These are phyloP conservation scores for Escovopsis sp. DNA, from an alignment of 2,329 filamentous ascomycete species.

Conservation along the genomic window DNA sequence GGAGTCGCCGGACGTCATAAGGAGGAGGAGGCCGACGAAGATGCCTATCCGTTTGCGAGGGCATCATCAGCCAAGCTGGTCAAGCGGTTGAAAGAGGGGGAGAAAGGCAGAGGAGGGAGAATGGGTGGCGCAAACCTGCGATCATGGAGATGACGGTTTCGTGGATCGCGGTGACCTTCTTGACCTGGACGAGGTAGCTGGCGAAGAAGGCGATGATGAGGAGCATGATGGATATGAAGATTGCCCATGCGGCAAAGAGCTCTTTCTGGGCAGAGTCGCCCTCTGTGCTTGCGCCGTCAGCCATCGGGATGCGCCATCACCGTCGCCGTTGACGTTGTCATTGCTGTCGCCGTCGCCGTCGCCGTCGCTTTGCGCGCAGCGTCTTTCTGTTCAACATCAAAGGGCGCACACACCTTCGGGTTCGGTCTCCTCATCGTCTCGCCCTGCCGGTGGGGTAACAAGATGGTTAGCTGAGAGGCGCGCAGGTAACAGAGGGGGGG, in stretches of 20 bases:
- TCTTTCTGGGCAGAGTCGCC: slow-evolving; percentile 82
- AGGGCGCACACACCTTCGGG: slow-evolving; percentile 16
- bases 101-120: no score
- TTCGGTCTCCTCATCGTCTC: slow-evolving; percentile 17
- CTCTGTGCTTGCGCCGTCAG: slow-evolving; percentile 25
- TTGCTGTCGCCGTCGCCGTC: not conserved
- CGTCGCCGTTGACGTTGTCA: not conserved
- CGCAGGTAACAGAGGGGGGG: no score
- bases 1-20: slow-evolving; percentile 65
- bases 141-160: slow-evolving; percentile 98
- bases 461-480: no score
- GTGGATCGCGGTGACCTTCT: slow-evolving; percentile 93
- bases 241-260: slow-evolving; percentile 88
- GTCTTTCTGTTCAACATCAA: no score
- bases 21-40: slow-evolving; percentile 81
- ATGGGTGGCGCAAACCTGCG: slow-evolving; percentile 42
- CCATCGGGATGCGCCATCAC: not conserved
- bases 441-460: not conserved
- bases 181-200: slow-evolving; percentile 91
- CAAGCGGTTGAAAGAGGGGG: no score
- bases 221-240: slow-evolving; percentile 91
- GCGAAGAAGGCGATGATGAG: slow-evolving; percentile 91
- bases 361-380: slow-evolving; percentile 4
- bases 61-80: not conserved
- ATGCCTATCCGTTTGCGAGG: slow-evolving; percentile 46